phyloP scores from a whole-genome alignment of 352 stramenopile genomes.

The Pythium myriotylum region DNA sequence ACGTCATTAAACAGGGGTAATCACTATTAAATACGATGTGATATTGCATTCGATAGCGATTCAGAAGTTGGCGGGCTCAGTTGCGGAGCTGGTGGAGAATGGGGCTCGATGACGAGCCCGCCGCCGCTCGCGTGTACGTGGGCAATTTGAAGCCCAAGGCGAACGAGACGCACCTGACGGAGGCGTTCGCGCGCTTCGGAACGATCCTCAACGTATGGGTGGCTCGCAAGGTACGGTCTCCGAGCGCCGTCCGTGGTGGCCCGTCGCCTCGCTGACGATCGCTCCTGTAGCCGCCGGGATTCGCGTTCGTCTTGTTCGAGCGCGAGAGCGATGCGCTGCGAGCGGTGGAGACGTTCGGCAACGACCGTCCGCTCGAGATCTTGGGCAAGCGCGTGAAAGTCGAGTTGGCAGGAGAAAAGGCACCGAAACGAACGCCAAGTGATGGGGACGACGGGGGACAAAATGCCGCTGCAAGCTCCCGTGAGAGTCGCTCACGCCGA shows the following conservation, averaged over 20 bases:
- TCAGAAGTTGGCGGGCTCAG: too few species aligned
- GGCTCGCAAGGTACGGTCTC: constrained; percentile 56
- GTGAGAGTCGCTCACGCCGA: neutral
- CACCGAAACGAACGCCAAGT: constrained; percentile 8
- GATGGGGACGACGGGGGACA: neutral
- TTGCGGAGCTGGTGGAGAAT: too few species aligned
- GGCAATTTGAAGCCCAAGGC: constrained; percentile 73
- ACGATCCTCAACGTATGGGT: constrained; percentile 78
- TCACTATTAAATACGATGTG: neutral
- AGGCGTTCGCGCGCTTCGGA: constrained; percentile 63
- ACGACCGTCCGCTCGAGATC: constrained; percentile 51
- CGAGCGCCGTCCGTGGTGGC: neutral
- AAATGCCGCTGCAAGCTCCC: neutral
- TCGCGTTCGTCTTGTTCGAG: constrained; percentile 77
- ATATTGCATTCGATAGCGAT: neutral
- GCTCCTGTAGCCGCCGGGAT: constrained; percentile 62
- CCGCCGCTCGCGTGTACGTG: constrained; percentile 66
- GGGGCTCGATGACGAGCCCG: neutral
- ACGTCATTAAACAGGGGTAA: too few species aligned
- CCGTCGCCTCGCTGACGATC: constrained; percentile 3
- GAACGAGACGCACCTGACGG: constrained; percentile 66
- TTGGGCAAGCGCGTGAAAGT: constrained; percentile 76
- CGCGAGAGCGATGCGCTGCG: constrained; percentile 43
- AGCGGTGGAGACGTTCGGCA: constrained; percentile 47
- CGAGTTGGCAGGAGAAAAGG: constrained; percentile 59